Evolutionary conservation across 345 rosid genomes (phyloP), one percentile per base, ranked within the genome.

Genomic region (Pistacia vera): DNA sequence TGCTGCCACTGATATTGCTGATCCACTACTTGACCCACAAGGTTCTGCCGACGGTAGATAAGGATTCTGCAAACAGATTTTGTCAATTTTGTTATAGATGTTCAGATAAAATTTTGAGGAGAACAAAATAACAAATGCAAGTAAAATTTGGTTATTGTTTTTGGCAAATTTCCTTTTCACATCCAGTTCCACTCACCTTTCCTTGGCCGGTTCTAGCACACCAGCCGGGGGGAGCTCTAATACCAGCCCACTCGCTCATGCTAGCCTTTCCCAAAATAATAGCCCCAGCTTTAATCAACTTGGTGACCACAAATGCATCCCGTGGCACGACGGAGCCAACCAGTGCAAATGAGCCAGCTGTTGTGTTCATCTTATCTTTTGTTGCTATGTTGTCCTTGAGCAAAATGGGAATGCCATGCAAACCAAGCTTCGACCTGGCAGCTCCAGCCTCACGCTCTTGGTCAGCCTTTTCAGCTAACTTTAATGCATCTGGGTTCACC

Each of bases 191-290:
- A 68, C 67, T 76, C 49, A 88, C 95, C 98, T 86, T 88, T 60
- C 98, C 95, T 67, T 84, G 87, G 30, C 92, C 92, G n/a, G 83
- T 79, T 85, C 92, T 86, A 3, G 85, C 91, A 49, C 90, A 78
- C 81, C 91, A 92, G 18, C 91, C 97, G 70, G 2, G 36, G 2
- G 86, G 92, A 12, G 67, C 63, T 91, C 68, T 76, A 12, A 85
- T 82, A 73, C 41, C 0, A 75, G 88, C 82, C 98, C 98, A 87
- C 48, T 94, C 93, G 16, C 87, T 90, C 76, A 90, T 52, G 80
- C 95, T 90, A 44, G 93, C 92, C 84, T 92, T 94, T 38, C 97
- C 98, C 64, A 90, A 83, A 41, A 93, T 85, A 41, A 92, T 85
- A 17, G 92, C 92, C 30, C 94, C 94, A 9, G 93, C 82, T 11